Evolutionary conservation across 768 basidiomycete genomes (phyloP), one percentile per base, ranked within the genome.

Genomic region (Boletus huronensis): DNA sequence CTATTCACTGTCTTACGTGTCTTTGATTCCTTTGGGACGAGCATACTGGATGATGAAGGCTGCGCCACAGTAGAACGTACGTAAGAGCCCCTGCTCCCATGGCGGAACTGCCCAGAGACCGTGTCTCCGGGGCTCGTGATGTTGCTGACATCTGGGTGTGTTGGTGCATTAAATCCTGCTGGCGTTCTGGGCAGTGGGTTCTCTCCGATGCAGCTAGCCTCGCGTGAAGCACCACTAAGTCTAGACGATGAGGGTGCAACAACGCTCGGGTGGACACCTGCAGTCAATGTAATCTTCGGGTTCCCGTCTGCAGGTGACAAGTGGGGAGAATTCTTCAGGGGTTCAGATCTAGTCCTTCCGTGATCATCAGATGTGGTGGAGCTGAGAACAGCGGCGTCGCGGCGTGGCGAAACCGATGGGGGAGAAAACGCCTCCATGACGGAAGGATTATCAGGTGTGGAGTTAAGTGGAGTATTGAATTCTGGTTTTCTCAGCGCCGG

Each of bases 1-100:
- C 68, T 70, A 25, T 49, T 54, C 36, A 63, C 68, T 10, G 63
- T 59, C 52, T 62, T 66, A 17, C 57, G 65, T 57, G 43, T 16
- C 46, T 58, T 55, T 26, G 48, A 26, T 32, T 43, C 55, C 38
- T 48, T 53, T 2, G 47, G 17, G 5, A 16, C 23, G 6, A 19
- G 17, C 4, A 35, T 11, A n/a, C 29, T 41, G 38, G 50, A 55
- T 9, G 50, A 36, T 0, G 53, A 50, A 28, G 50, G 31, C 34
- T 48, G 43, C 13, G 11, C 50, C 14, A 40, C 36, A 11, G 29
- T 36, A 31, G 53, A 46, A 47, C 36, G 45, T 23, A 41, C 21
- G 36, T 46, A 35, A 32, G 48, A 36, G 17, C 4, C 49, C 16
- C 25, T 19, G 1, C 16, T 16, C 11, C 6, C 48, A 44, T 38